Evolutionary conservation across 208 protist genomes (phyloP).

Genomic region (Tritrichomonas musculus): DNA sequence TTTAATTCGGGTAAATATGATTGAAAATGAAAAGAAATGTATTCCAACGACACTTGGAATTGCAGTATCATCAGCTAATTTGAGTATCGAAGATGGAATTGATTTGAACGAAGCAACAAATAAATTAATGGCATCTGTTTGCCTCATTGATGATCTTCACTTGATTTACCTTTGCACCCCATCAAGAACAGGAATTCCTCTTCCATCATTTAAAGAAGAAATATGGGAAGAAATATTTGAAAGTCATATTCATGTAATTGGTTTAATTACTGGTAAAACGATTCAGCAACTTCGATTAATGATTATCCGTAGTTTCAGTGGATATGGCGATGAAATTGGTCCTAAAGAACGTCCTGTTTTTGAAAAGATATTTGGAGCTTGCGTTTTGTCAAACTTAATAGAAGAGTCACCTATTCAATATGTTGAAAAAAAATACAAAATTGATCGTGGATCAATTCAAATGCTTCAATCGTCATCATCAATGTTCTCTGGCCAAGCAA

Average conservation of each 20-base stretch:
- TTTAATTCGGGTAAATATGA: background rate
- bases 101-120: background rate
- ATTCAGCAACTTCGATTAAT: background rate
- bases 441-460: slow-evolving; percentile 15
- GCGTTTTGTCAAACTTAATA: background rate
- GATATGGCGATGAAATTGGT: background rate
- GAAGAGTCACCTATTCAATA: background rate
- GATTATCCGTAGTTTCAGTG: background rate
- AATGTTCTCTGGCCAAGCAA: background rate
- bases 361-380: background rate
- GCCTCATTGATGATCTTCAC: background rate
- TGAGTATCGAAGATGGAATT: background rate
- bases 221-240: background rate
- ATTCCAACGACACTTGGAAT: background rate
- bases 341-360: background rate
- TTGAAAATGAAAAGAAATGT: background rate
- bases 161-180: background rate
- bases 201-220: background rate
- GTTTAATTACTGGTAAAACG: background rate
- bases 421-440: background rate
- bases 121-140: background rate
- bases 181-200: background rate
- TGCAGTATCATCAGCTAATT: background rate
- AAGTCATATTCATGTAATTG: background rate
- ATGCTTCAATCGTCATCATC: background rate